Percentiles rank a stretch among this genome's conserved stretches.
These are phyloP conservation scores for Fusarium globosum DNA, from an alignment of 2,329 filamentous ascomycete genomes.

Conservation along the genomic window DNA sequence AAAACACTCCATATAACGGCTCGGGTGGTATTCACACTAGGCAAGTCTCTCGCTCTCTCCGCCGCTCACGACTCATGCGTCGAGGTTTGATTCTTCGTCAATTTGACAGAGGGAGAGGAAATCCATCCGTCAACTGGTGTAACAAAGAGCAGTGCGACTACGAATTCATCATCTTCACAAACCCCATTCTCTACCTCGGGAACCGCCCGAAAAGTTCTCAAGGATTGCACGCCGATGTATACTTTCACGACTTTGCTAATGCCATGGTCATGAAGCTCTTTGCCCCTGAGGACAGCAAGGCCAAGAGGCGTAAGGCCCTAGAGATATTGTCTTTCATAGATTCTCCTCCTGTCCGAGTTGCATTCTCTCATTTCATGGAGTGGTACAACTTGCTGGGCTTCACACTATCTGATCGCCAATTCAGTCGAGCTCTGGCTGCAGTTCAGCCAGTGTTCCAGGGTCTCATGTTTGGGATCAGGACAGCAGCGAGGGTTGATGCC, in stretches of 20 bases:
- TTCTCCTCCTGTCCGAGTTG: constrained; percentile 42
- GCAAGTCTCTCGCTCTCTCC: constrained; percentile 13
- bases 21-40: not conserved
- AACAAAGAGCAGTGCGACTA: constrained; percentile 22
- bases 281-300: not conserved
- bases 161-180: constrained; percentile 16
- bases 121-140: constrained; percentile 31
- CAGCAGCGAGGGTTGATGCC: not conserved
- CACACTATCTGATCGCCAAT: not conserved
- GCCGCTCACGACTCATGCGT: constrained; percentile 24
- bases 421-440: constrained; percentile 16
- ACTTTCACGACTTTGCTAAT: constrained; percentile 36
- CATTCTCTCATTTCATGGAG: constrained; percentile 35
- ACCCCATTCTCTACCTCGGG: constrained; percentile 8
- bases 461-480: constrained; percentile 35
- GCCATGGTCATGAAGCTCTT: constrained; percentile 26
- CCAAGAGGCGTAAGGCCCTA: constrained; percentile 20
- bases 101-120: constrained; percentile 34
- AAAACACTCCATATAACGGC: not conserved
- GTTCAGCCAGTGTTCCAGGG: constrained; percentile 22
- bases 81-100: constrained; percentile 32
- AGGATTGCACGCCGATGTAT: constrained; percentile 17
- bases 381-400: not conserved
- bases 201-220: constrained; percentile 13
- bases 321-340: constrained; percentile 40